phyloP scores from a whole-genome alignment of 1,139 yeast genomes.

The Saccharomyces hybrid region DNA sequence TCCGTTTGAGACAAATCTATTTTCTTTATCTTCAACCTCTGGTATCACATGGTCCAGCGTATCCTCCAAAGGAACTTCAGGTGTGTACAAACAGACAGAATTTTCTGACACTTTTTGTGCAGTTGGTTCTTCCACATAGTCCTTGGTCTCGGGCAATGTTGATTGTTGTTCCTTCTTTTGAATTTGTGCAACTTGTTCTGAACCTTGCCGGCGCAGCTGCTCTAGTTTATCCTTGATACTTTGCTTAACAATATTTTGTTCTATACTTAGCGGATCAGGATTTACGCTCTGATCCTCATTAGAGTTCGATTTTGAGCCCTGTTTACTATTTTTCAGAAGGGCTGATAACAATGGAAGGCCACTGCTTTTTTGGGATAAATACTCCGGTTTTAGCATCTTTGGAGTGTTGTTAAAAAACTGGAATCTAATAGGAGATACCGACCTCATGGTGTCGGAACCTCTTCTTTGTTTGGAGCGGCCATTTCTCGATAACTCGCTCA shows the following conservation, averaged over 20 bases:
- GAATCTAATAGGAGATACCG: constrained; percentile 22
- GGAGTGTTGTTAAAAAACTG: constrained; percentile 16
- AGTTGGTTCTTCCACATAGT: not conserved
- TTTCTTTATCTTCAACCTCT: not conserved
- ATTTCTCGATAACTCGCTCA: constrained; percentile 22
- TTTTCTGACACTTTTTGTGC: not conserved
- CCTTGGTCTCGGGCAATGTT: not conserved
- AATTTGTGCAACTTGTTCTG: constrained; percentile 1
- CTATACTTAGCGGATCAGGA: not conserved
- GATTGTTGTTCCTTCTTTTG: not conserved
- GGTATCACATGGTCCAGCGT: not conserved
- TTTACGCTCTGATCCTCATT: no score
- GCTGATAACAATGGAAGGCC: constrained; percentile 21
- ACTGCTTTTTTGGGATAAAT: constrained; percentile 13
- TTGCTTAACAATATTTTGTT: constrained; percentile 4
- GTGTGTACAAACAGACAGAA: no score
- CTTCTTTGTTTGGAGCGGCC: constrained; percentile 19
- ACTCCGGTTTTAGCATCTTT: constrained; percentile 27
- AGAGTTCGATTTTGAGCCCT: no score
- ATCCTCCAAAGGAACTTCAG: not conserved
- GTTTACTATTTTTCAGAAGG: constrained; percentile 15
- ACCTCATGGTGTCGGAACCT: constrained; percentile 20
- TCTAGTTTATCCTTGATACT: constrained; percentile 19
- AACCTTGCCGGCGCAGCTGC: constrained; percentile 15
- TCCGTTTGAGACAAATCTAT: not conserved